phyloP scores from a whole-genome alignment of 306 rosid genomes.

The Cajanus cajan region DNA sequence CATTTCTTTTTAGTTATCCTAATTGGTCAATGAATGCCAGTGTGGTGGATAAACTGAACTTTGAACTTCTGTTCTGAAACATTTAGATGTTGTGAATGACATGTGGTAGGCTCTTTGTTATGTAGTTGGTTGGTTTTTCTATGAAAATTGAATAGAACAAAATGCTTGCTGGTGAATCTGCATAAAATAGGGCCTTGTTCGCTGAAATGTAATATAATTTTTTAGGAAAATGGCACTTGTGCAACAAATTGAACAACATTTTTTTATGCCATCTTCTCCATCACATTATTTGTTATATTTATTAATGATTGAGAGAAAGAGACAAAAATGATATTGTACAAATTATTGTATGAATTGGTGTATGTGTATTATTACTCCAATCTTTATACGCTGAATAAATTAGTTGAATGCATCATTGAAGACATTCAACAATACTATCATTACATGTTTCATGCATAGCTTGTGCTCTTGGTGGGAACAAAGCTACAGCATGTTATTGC shows the following conservation, averaged over 20 bases:
- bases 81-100: background rate
- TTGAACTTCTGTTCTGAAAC: background rate
- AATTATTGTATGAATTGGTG: too few species aligned
- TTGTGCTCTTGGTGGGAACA: conserved; percentile 92
- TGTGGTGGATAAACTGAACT: too few species aligned
- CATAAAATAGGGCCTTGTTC: conserved; percentile 4
- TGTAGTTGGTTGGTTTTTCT: background rate
- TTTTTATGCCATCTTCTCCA: too few species aligned
- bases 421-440: background rate
- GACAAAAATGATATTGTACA: too few species aligned
- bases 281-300: too few species aligned
- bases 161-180: background rate
- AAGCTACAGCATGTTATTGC: conserved; percentile 93
- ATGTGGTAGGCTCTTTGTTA: background rate
- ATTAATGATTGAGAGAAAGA: too few species aligned
- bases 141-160: background rate
- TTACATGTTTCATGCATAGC: conserved; percentile 47
- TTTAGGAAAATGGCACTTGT: too few species aligned
- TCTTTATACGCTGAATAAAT: background rate
- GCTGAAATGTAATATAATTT: background rate
- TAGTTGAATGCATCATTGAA: background rate
- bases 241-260: too few species aligned
- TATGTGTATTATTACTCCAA: too few species aligned
- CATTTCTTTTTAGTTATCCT: background rate
- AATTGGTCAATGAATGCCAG: background rate